Evolutionary conservation across 2,329 filamentous ascomycete species (phyloP), one percentile per base, ranked within the genome.

Genomic region (Lomentospora prolificans): DNA sequence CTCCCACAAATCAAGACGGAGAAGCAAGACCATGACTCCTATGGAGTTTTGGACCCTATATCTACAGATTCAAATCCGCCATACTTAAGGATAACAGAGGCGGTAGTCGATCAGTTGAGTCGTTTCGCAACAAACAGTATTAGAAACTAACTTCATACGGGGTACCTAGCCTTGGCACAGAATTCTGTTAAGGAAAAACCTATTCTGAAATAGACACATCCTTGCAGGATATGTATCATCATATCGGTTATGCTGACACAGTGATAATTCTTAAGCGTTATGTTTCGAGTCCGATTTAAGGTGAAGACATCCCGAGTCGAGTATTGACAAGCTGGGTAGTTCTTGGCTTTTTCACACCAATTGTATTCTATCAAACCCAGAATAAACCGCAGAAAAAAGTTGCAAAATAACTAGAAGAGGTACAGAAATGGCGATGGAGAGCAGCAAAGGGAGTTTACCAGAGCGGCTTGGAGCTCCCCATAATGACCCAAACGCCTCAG

Each of bases 241-340:
- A n/a, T 68, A 68, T 64, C 64, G 55, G 66, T 67, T 61, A 67
- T 67, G 65, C 53, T 59, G 0, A 22, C 39, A 63, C 64, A 64
- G 64, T 66, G 60, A 39, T 25, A 46, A 51, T 57, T 57, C 53
- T 41, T 64, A 64, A 58, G 61, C 64, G 65, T 67, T 67, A 67
- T 67, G 65, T 55, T 63, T 44, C 36, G 59, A 61, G 61, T 60
- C 59, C 63, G 50, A 56, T 48, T 55, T 27, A 59, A 55, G 55
- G 14, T 14, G 25, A 19, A 14, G 12, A 22, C 10, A 17, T 50
- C 50, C n/a, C 17, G 30, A 10, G 27, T 39, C 51, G 2, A 58
- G 58, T 31, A 55, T 57, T 51, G 51, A 39, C 56, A 60, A 36
- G 62, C 61, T 63, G 61, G 57, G 12, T 30, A 14, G 3, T 12